Conservation (phyloP, 371 early-diverging fungal species). For the Mortierella sp. region DNA sequence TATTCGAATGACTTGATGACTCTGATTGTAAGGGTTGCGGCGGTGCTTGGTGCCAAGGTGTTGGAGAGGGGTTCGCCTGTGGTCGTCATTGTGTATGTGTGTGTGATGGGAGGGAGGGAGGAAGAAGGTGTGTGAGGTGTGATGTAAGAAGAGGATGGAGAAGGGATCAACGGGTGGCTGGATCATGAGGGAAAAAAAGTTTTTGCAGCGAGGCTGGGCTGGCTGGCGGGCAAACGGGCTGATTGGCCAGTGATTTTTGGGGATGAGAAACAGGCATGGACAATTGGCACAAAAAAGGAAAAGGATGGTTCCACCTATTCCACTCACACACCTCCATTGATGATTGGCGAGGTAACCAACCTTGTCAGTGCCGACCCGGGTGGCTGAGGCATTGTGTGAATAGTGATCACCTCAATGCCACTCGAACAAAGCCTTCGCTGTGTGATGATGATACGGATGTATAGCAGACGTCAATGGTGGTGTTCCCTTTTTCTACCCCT, state of each 20-base stretch:
- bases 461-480: too few species aligned
- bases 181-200: slow-evolving; percentile 1
- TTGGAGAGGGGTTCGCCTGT: slow-evolving; percentile 62
- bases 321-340: not conserved
- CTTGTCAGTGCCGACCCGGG: too few species aligned
- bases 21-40: slow-evolving; percentile 84
- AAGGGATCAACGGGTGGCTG: not conserved
- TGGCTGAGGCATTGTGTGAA: too few species aligned
- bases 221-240: not conserved
- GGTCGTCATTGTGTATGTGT: slow-evolving; percentile 4
- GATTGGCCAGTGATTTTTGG: not conserved
- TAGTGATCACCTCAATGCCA: too few species aligned
- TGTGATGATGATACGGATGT: too few species aligned
- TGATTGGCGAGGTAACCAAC: too few species aligned
- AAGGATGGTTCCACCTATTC: not conserved
- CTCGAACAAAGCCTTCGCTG: too few species aligned
- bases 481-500: too few species aligned
- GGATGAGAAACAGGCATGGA: not conserved
- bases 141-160: not conserved
- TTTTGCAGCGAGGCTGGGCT: not conserved
- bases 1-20: slow-evolving; percentile 93
- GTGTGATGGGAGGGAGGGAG: not conserved
- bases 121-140: not conserved
- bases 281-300: slow-evolving; percentile 14
- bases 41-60: slow-evolving; percentile 66